Base-by-base conservation (phyloP, 176 grass and related monocot species). In the Eragrostis curvula region DNA sequence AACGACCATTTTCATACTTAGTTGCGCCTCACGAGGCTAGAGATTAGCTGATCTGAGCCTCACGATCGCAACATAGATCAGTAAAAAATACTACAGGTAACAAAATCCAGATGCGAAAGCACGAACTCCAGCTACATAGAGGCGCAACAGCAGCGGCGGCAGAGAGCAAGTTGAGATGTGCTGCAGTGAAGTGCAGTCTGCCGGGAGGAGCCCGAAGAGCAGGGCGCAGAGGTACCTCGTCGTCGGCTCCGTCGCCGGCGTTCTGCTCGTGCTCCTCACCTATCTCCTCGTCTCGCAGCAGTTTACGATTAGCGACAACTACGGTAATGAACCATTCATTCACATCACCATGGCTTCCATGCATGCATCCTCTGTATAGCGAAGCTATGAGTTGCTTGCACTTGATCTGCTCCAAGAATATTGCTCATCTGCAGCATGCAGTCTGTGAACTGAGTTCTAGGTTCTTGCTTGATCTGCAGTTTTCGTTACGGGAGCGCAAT, bases 181-280 rank as follows among this genome's bases (percentile, higher is more conserved):
- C 75, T 18, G 58, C 75, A 11, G 58, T 18, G 24, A 48, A 44
- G 24, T 32, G 25, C 46, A 78, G 42, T 6, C n/a, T n/a, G n/a
- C n/a, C 24, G 9, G 75, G 58, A 64, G 29, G 75, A 78, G 59
- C 59, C 43, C 45, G 8, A 63, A 64, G 25, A 45, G 75, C 42
- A 18, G 41, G 58, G 75, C 40, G 24, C 57, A 78, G 58, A 78
- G 1, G 58, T 24, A 64, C 9, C 10, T 64, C 43, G 21, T 48
- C 74, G 5, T 12, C 74, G 40, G 74, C 57, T 77, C 46, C 57
- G 41, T 63, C 75, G 58, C 21, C 58, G 59, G 1, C 16, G 58
- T 43, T 21, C 43, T 78, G 0, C 58, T 78, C 42, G 46, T 78
- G 16, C 58, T 78, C 43, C 42, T 78, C 24, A 20, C 23, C 15